Base-by-base conservation (phyloP, 768 basidiomycete genomes). In the Suillus clintonianus region DNA sequence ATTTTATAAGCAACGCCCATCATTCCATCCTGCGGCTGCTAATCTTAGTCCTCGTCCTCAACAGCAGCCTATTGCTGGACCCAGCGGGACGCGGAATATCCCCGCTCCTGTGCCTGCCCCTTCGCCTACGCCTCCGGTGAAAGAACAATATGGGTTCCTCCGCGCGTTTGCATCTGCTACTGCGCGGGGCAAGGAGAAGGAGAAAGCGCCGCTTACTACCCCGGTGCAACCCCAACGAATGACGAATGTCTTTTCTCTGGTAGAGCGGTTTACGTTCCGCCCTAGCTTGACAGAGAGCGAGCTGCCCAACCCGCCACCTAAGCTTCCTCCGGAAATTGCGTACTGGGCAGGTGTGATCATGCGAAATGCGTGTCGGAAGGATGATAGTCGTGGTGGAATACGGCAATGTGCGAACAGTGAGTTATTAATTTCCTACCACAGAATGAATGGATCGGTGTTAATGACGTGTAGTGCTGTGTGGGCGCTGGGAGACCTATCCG, bases 301-400 rank as follows among this genome's bases (percentile, higher is more conserved):
- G 65, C 79, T 89, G 60, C 86, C 85, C 6, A 87, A 86, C 60
- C 86, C 88, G 0, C 89, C 86, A 5, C 89, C 90, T 4, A 82
- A 87, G 55, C 78, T 95, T 8, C 94, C 95, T 0, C 81, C 84
- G 11, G 97, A 99, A 74, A 97, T 99, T 27, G 94, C 97, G 76
- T 97, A 98, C 70, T 99, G 97, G 97, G 97, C 97, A 0, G 95
- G 95, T 3, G 97, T 98, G n/a, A 97, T 99, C 71, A 99, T 99
- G 97, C 85, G 97, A 59, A 99, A 99, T 75, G 97, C 97, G 14
- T 99, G 97, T 78, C 82, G 97, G 73, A 99, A 99, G 80, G 97
- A 99, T 69, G 97, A 99, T 66, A 87, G 83, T 56, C 80, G 89
- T 41, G 95, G 95, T 59, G 97, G 97, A 13, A 95, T 98, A 65